Evolutionary conservation across 805 yeast genomes (phyloP), one percentile per base, ranked within the genome.

Genomic region (Ogataea degrootiae): DNA sequence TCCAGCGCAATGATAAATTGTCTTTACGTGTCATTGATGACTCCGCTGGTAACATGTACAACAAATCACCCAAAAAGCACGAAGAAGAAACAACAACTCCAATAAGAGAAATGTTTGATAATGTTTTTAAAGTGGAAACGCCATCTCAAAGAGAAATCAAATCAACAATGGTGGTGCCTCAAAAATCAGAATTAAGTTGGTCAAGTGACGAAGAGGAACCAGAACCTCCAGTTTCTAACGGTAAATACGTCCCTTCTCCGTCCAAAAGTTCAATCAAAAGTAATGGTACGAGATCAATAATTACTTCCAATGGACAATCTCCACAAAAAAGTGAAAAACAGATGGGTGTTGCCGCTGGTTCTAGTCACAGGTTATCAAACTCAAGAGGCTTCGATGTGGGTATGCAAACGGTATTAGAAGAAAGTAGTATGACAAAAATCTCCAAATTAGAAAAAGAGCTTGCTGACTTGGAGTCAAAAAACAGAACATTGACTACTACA

Each of bases 141-240:
- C 69, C 68, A 14, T 52, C 68, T 11, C 69, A 62, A 48, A 45
- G 65, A 39, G 68, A 63, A 50, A 59, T 66, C 41, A 87, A 81
- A 52, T 65, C 85, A 12, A 77, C 86, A 6, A 80, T 84, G 4
- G 83, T 92, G 4, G 80, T 86, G n/a, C 97, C 97, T 0, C 77
- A 85, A 26, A 88, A 86, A 63, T 87, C 96, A 0, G 80, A 84
- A 39, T 73, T 92, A 62, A 83, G 91, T 4, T 94, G 96, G 90
- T 85, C 92, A 15, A 85, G 90, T 45, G 96, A 85, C 54, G 96
- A 85, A 51, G 94, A 84, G 42, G 87, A 79, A 2, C 78, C 72
- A 1, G 75, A 65, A 39, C 26, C 40, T 45, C 36, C 39, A 42
- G 37, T 23, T 44, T 22, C 43, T 36, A 40, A 29, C 37, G 35